Base-by-base conservation (phyloP, 495 filamentous ascomycete species). In the Pseudevernia furfuracea region DNA sequence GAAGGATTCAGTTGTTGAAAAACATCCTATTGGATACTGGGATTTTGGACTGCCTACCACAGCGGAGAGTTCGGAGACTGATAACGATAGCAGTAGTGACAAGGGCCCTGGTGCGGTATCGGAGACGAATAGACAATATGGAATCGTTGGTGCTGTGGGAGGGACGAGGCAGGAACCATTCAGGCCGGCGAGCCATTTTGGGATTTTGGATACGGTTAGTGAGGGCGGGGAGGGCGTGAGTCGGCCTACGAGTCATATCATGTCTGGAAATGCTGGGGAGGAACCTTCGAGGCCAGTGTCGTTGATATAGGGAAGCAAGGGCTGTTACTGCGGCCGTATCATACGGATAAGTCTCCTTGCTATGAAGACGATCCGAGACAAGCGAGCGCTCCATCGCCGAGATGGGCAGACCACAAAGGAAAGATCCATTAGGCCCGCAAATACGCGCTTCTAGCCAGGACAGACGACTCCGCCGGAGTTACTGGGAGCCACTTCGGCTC, bases 11-110 rank as follows among this genome's bases (percentile, higher is more conserved):
- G 1, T 37, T 25, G n/a, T 41, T 12, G 12, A 4, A 12, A 43
- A 55, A 34, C 23, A 23, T 12, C 30, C 37, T n/a, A 23, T 56
- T 30, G 21, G 61, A 48, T 58, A 58, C 21, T 63, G 61, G 61
- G 61, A 63, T 57, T 63, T 63, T 43, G 61, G 61, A n/a, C 36
- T 63, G 9, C 52, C 52, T 34, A 21, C 52, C 5, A 17, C 52
- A 34, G 52, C 52, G 7, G 52, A 55, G 30, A 34, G 30, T 19
- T 34, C 8, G 15, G 30, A 55, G 17, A 21, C 5, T n/a, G 30
- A 12, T 34, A 14, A 21, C 36, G 52, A 34, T 6, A 34, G 52
- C 10, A 23, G 30, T 34, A 34, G 30, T 10, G 52, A 55, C 19
- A 30, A 55, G 28, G 52, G 15, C 1, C 21, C 15, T 34, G 28